phyloP scores from a whole-genome alignment of 2,329 filamentous ascomycete genomes.

The Trichoderma arundinaceum region DNA sequence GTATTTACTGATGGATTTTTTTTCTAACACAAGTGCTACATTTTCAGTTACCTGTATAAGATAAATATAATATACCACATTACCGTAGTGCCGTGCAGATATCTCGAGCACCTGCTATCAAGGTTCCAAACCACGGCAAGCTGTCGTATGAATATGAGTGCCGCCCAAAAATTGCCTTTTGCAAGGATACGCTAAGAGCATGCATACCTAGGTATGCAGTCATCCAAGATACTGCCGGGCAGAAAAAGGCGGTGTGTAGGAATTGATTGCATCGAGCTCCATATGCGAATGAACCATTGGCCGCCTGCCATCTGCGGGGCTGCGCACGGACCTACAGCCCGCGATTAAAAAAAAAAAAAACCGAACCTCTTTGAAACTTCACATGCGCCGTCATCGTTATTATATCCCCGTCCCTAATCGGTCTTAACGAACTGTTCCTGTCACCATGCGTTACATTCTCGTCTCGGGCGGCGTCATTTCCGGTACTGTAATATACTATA shows the following conservation, averaged over 20 bases:
- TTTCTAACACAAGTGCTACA: too few species aligned
- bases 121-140: too few species aligned
- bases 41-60: too few species aligned
- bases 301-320: slow-evolving; percentile 16
- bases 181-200: background rate
- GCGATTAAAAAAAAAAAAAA: slow-evolving; percentile 13
- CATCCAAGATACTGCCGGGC: slow-evolving; percentile 2
- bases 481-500: slow-evolving; percentile 54
- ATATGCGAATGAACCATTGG: slow-evolving; percentile 3
- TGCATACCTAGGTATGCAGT: slow-evolving; percentile 13
- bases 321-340: background rate
- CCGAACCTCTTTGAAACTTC: slow-evolving; percentile 3
- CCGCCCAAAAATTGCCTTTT: background rate
- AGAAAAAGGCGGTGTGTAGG: slow-evolving; percentile 1
- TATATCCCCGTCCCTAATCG: slow-evolving; percentile 2
- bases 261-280: background rate
- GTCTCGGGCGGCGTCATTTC: slow-evolving; percentile 57
- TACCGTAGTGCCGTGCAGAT: too few species aligned
- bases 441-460: slow-evolving; percentile 41
- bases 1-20: too few species aligned
- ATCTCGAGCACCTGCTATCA: too few species aligned
- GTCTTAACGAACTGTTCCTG: slow-evolving; percentile 15
- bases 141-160: background rate
- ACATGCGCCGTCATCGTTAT: slow-evolving; percentile 15
- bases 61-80: too few species aligned